Percentiles rank a stretch among this genome's conserved stretches.
These are phyloP conservation scores for Bipolaris sorokiniana DNA, from an alignment of 2,329 filamentous ascomycete species.

Conservation along the genomic window DNA sequence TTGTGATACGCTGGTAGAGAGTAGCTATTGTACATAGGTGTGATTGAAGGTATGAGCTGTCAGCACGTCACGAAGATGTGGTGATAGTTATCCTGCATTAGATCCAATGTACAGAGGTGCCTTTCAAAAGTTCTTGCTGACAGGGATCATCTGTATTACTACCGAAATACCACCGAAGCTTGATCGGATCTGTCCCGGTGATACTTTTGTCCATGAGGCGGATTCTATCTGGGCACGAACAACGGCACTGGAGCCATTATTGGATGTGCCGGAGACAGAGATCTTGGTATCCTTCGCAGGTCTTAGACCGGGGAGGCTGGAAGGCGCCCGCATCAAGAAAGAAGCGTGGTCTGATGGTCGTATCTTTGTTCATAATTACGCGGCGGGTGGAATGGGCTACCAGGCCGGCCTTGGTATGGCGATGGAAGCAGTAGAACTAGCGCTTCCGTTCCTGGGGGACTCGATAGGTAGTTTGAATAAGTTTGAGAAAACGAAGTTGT, in stretches of 20 bases:
- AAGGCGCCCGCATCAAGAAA: conserved; percentile 25
- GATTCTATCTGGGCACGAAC: conserved; percentile 24
- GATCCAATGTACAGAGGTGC: too few relatives aligned
- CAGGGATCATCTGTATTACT: too few relatives aligned
- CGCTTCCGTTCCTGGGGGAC: neutral
- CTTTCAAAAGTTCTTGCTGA: too few relatives aligned
- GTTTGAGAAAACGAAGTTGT: neutral
- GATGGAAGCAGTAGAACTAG: conserved; percentile 16
- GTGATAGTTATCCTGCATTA: too few relatives aligned
- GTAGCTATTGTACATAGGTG: too few relatives aligned
- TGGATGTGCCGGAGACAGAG: conserved; percentile 21
- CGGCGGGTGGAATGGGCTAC: conserved; percentile 24
- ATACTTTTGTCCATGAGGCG: conserved; percentile 21
- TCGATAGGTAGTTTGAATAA: neutral
- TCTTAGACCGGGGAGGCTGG: conserved; percentile 21
- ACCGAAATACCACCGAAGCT: too few relatives aligned
- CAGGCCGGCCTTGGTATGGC: conserved; percentile 30
- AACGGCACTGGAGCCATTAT: conserved; percentile 18
- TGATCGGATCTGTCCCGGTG: conserved; percentile 4
- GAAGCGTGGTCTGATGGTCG: conserved; percentile 1
- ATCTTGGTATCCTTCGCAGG: conserved; percentile 25
- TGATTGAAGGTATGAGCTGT: too few relatives aligned
- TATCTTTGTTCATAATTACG: conserved; percentile 26
- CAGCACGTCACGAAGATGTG: too few relatives aligned
- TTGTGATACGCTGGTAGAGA: too few relatives aligned